Percentiles rank a stretch among this genome's conserved stretches.
Conservation (phyloP, 306 rosid genomes). For the Acacia confusa region DNA sequence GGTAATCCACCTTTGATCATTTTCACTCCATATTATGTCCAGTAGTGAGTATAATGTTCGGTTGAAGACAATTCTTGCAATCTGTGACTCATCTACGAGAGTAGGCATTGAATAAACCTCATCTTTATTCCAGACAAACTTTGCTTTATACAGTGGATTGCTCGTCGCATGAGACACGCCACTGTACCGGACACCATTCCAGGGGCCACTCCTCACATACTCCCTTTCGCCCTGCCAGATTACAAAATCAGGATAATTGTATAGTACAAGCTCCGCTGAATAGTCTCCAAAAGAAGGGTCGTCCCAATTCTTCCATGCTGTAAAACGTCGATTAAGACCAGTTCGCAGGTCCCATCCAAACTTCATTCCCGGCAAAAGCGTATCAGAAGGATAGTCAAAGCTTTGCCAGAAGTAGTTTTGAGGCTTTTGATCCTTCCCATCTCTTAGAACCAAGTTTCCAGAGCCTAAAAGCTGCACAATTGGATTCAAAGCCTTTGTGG, state of each 20-base stretch:
- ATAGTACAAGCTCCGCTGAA: not conserved
- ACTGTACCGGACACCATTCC: not conserved
- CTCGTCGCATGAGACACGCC: not conserved
- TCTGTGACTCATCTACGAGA: not conserved
- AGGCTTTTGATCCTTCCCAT: constrained; percentile 14
- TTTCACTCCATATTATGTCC: not conserved
- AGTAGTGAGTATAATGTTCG: not conserved
- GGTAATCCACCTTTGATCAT: not conserved
- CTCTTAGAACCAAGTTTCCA: constrained; percentile 44
- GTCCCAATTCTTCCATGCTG: constrained; percentile 28
- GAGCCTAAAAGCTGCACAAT: constrained; percentile 31
- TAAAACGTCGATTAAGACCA: not conserved
- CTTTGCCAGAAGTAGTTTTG: constrained; percentile 41
- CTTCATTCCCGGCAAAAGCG: constrained; percentile 35
- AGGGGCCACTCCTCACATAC: not conserved
- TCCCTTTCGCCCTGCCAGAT: constrained; percentile 10
- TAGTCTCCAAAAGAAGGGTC: constrained; percentile 36
- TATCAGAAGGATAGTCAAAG: constrained; percentile 35
- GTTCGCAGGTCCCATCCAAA: constrained; percentile 32
- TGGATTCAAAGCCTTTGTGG: not conserved
- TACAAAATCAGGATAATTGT: not conserved
- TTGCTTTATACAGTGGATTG: not conserved
- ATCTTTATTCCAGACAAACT: not conserved
- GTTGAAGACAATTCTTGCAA: not conserved
- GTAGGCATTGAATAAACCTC: not conserved